Evolutionary conservation across 129 eudicot genomes (phyloP).

Genomic region (Oenanthe sinensis): DNA sequence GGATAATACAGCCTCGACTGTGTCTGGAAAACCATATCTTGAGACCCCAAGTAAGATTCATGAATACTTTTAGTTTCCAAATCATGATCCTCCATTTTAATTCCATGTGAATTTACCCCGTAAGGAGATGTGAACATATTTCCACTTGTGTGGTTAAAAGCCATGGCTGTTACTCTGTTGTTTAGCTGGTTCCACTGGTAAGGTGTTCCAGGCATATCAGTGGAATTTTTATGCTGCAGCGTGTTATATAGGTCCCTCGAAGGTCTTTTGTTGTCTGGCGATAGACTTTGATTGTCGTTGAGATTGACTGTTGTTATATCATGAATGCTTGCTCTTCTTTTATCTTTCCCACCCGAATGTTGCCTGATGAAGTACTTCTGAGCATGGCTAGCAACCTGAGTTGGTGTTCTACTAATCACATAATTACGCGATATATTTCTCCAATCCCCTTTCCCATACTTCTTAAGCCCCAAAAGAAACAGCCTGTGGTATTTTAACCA

Average conservation of each 20-base stretch:
- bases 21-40: slow-evolving; percentile 54
- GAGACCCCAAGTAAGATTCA: slow-evolving; percentile 41
- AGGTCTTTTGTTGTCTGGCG: slow-evolving; percentile 38
- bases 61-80: slow-evolving; percentile 14
- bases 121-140: slow-evolving; percentile 32
- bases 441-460: slow-evolving; percentile 99
- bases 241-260: slow-evolving; percentile 32
- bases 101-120: slow-evolving; percentile 34
- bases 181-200: slow-evolving; percentile 56
- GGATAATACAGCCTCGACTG: slow-evolving; percentile 57
- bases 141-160: slow-evolving; percentile 39
- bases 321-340: slow-evolving; percentile 93
- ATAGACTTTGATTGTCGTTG: slow-evolving; percentile 40
- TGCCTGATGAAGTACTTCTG: slow-evolving; percentile 94
- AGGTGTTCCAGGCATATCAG: slow-evolving; percentile 29
- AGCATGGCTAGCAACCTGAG: slow-evolving; percentile 98
- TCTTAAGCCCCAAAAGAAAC: slow-evolving; percentile 87
- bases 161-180: slow-evolving; percentile 26
- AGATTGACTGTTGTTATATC: slow-evolving; percentile 84
- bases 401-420: slow-evolving; percentile 80
- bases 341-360: slow-evolving; percentile 90
- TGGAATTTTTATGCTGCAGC: slow-evolving; percentile 18
- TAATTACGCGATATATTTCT: slow-evolving; percentile 84
- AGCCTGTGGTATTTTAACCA: slow-evolving; percentile 37
- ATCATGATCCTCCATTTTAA: slow-evolving; percentile 40